A percentile compares a stretch with the other conserved stretches of the same genome.
Conservation (phyloP, 2,329 filamentous ascomycete genomes). For the Nectriaceae sp. region DNA sequence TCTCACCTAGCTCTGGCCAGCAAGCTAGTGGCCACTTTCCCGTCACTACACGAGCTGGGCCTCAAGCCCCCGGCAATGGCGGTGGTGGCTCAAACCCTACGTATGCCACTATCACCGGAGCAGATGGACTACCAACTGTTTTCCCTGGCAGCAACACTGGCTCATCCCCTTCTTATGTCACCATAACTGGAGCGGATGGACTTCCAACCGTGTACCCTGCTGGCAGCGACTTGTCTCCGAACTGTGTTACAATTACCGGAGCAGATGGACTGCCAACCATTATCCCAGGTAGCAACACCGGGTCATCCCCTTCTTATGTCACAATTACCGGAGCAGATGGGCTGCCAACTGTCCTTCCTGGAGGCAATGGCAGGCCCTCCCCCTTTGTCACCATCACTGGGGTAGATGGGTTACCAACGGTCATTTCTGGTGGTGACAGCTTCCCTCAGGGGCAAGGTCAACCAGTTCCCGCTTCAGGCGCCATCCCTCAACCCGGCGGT, state of each 20-base stretch:
- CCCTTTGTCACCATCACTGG: constrained; percentile 12
- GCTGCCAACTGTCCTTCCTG: constrained; percentile 28
- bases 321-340: constrained; percentile 23
- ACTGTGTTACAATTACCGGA: constrained; percentile 12
- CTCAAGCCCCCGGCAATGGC: constrained; percentile 16
- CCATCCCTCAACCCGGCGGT: constrained; percentile 9
- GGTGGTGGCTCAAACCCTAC: constrained; percentile 10
- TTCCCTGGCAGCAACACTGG: constrained; percentile 3
- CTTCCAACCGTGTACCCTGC: constrained; percentile 27
- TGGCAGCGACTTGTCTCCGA: constrained; percentile 7
- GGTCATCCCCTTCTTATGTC: background rate
- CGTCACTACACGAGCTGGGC: constrained; percentile 16
- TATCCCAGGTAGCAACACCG: constrained; percentile 16
- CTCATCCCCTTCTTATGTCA: constrained; percentile 3
- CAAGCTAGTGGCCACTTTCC: constrained; percentile 21
- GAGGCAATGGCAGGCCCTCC: constrained; percentile 7
- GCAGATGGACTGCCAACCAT: constrained; percentile 30
- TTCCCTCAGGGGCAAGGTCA: constrained; percentile 11
- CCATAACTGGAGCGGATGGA: constrained; percentile 23
- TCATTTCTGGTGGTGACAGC: constrained; percentile 19
- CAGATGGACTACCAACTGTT: constrained; percentile 11
- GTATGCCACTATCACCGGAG: constrained; percentile 19
- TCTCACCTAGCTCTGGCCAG: constrained; percentile 15
- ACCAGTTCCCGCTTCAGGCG: constrained; percentile 11
- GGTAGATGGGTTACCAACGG: constrained; percentile 28